Base-by-base conservation (phyloP, 73 alveolate species). In the Tetrahymena elliotti region DNA sequence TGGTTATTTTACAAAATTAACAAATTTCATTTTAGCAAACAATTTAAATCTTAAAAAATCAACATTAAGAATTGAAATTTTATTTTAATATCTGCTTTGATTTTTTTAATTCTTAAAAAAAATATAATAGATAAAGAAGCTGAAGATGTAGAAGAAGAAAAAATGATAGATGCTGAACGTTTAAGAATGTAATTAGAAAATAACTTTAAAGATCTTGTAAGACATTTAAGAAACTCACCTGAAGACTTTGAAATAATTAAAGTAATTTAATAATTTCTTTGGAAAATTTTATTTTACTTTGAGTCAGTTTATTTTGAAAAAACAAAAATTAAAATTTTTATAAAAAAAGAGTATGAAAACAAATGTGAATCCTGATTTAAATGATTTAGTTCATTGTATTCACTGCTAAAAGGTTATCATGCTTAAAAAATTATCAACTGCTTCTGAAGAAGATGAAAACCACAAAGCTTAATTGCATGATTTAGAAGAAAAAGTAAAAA, bases 301-400 rank as follows among this genome's bases (percentile, higher is more conserved):
- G 2, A 47, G 20, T 8, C 20, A 13, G 10, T 47, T 47, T 22
- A 18, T 15, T 13, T 3, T 18, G 20, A 47, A 15, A 41, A 41
- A 12, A 4, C 1, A 41, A 41, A 7, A 47, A 47, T 47, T 8
- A 10, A 18, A 15, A 12, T 2, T 47, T 47, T 3, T 41, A 47
- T 47, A 12, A 12, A 8, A 68, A 27, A 27, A 68, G 88, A 68
- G 88, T 68, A 47, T 94, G 93, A 94, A 94, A 88, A 47, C 96
- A 22, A 94, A 94, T 92, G 52, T 94, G 83, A 94, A 94, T 53
- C 93, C 96, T 33, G 96, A 94, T 52, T 38, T 94, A 68, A 94
- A 93, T 88, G 96, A 94, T 88, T 94, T 94, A 35, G 93, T 94
- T 16, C 96, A 94, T 94, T 94, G 96, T 35, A 94, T 94, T 33